These are phyloP conservation scores for Gynochthodes officinalis DNA, from an alignment of 257 asterid species.

Conservation along the genomic window DNA sequence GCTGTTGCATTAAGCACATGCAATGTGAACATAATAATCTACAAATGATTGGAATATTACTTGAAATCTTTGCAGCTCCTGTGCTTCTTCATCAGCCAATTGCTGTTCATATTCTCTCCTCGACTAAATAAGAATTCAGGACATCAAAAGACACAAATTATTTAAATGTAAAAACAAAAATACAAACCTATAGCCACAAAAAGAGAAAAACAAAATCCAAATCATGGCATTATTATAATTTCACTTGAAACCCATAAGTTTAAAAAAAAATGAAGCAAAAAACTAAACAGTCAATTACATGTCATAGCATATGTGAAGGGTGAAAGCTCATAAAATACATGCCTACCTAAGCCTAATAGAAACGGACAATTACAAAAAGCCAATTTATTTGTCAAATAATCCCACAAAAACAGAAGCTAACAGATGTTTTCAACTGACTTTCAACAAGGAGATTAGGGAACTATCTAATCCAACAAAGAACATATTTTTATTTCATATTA, in stretches of 20 bases:
- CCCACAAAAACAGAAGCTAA: neutral
- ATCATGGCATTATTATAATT: neutral
- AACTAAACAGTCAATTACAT: too few relatives aligned
- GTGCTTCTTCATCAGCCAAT: constrained; percentile 79
- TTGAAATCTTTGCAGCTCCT: constrained; percentile 73
- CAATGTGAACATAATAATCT: constrained; percentile 5
- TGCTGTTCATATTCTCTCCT: constrained; percentile 75
- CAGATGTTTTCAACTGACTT: neutral
- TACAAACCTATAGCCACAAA: neutral
- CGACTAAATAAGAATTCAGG: constrained; percentile 47
- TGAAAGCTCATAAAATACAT: neutral
- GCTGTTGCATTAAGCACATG: neutral
- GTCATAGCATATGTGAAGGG: too few relatives aligned
- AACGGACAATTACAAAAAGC: neutral
- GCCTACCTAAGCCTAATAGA: neutral
- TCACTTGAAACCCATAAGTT: too few relatives aligned
- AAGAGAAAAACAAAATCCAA: too few relatives aligned
- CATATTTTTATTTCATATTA: neutral
- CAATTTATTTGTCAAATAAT: neutral
- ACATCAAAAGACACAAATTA: constrained; percentile 18
- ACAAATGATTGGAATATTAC: constrained; percentile 33
- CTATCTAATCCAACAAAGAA: neutral
- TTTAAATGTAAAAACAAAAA: neutral
- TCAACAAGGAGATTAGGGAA: neutral
- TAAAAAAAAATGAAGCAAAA: neutral